These are phyloP conservation scores for Penicillium polonicum DNA, from an alignment of 2,329 filamentous ascomycete species.

Conservation along the genomic window DNA sequence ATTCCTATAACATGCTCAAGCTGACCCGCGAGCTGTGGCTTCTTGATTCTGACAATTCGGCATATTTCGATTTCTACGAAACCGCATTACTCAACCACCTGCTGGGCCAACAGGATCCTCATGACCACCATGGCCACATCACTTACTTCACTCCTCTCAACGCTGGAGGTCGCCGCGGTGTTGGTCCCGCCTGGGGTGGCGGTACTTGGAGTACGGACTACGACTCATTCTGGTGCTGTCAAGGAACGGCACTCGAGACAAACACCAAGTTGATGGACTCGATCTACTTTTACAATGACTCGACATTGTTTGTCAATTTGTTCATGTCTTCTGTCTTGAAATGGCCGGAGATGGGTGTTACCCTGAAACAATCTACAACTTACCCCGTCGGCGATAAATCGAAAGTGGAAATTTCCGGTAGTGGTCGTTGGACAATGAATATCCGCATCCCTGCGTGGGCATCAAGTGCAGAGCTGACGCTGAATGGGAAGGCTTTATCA, in stretches of 20 bases:
- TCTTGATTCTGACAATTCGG: conserved; percentile 40
- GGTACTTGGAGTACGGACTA: conserved; percentile 57
- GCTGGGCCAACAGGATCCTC: background rate
- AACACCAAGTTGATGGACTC: conserved; percentile 57
- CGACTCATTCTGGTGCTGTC: conserved; percentile 56
- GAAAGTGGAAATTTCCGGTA: background rate
- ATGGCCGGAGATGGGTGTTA: background rate
- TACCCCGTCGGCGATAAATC: background rate
- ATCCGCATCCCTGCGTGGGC: background rate
- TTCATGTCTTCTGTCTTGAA: background rate
- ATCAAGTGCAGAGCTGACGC: background rate
- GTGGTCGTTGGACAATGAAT: background rate
- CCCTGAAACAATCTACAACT: background rate
- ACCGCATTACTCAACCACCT: background rate
- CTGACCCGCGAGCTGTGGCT: conserved; percentile 54
- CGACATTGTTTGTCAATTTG: conserved; percentile 17
- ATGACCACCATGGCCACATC: conserved; percentile 48
- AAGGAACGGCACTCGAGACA: conserved; percentile 53
- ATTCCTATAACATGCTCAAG: conserved; percentile 60
- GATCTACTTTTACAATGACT: conserved; percentile 50
- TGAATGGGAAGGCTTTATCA: background rate
- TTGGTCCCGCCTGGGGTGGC: conserved; percentile 55
- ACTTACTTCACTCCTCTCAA: conserved; percentile 55
- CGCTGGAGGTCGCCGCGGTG: conserved; percentile 48
- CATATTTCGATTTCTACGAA: conserved; percentile 57